Evolutionary conservation across 176 grass and related monocot genomes (phyloP).

Genomic region (Pontederia paniculata): DNA sequence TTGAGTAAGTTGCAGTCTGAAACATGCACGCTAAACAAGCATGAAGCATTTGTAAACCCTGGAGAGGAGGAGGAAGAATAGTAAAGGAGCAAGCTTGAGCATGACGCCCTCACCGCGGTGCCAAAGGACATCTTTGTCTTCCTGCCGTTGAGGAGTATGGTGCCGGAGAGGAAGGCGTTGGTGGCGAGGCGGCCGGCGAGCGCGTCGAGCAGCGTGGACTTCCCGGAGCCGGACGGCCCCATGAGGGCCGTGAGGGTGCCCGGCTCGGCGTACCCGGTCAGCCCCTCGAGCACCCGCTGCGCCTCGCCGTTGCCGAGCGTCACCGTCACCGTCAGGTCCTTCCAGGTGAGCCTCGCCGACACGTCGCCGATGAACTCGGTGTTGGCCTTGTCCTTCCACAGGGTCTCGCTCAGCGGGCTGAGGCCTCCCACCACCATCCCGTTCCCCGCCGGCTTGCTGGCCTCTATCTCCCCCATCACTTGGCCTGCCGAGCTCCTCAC

Average conservation of each 20-base stretch:
- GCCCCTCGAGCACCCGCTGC: constrained; percentile 70
- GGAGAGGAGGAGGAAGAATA: background rate
- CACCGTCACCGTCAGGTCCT: constrained; percentile 81
- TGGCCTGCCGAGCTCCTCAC: constrained; percentile 33
- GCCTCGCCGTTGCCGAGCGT: constrained; percentile 59
- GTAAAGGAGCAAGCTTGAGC: background rate
- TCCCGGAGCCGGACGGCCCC: constrained; percentile 93
- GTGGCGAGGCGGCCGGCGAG: constrained; percentile 80
- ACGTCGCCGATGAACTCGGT: constrained; percentile 64
- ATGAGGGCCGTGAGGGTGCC: constrained; percentile 77
- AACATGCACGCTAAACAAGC: no score
- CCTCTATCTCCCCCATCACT: constrained; percentile 72
- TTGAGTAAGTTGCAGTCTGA: no score
- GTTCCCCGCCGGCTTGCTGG: constrained; percentile 38
- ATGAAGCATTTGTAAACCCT: no score
- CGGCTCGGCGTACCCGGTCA: constrained; percentile 83
- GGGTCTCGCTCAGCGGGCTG: constrained; percentile 88
- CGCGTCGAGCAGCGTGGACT: constrained; percentile 92
- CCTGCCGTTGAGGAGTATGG: constrained; percentile 80
- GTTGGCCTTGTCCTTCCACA: constrained; percentile 42
- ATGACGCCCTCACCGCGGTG: constrained; percentile 49
- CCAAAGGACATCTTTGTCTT: constrained; percentile 97
- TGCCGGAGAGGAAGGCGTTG: constrained; percentile 84
- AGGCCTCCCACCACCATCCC: constrained; percentile 44
- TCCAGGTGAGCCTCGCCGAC: constrained; percentile 90